Conservation (phyloP, 2,329 filamentous ascomycete species). For the Xylaria sp. region DNA sequence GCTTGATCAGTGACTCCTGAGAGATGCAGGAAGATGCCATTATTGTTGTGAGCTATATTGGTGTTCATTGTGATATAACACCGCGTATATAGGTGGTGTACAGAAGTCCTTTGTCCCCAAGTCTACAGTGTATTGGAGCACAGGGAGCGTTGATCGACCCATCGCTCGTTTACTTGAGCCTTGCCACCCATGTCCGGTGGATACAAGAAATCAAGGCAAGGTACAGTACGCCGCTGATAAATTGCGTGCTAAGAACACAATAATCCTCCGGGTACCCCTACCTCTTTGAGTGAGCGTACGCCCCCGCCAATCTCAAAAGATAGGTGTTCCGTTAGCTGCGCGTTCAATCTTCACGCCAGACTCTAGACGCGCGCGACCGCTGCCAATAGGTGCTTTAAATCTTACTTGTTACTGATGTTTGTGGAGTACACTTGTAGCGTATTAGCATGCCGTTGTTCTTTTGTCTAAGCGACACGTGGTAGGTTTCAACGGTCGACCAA, state of each 20-base stretch:
- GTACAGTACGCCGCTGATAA: not conserved
- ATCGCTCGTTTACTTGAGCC: constrained; percentile 30
- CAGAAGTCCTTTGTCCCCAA: not conserved
- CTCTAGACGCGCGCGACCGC: constrained; percentile 37
- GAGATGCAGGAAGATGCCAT: constrained; percentile 24
- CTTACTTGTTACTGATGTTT: constrained; percentile 10
- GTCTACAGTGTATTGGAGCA: constrained; percentile 23
- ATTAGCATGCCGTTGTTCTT: constrained; percentile 6
- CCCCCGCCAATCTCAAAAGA: constrained; percentile 8
- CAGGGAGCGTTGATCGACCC: constrained; percentile 22
- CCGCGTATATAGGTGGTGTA: not conserved
- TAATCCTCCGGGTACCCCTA: constrained; percentile 33
- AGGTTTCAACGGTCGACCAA: constrained; percentile 31
- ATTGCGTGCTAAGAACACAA: not conserved
- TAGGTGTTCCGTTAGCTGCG: constrained; percentile 36
- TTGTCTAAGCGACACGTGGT: constrained; percentile 12
- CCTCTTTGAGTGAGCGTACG: constrained; percentile 24
- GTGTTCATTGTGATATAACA: constrained; percentile 13
- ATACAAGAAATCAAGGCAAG: constrained; percentile 23
- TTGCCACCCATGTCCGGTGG: constrained; percentile 32
- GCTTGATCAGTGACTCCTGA: constrained; percentile 24
- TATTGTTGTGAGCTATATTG: constrained; percentile 34
- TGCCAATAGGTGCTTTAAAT: constrained; percentile 19
- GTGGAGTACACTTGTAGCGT: not conserved
- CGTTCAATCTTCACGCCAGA: constrained; percentile 26